A percentile compares a stretch with the other conserved stretches of the same genome.
Conservation (phyloP, 306 rosid genomes). For the Prosopis cineraria region DNA sequence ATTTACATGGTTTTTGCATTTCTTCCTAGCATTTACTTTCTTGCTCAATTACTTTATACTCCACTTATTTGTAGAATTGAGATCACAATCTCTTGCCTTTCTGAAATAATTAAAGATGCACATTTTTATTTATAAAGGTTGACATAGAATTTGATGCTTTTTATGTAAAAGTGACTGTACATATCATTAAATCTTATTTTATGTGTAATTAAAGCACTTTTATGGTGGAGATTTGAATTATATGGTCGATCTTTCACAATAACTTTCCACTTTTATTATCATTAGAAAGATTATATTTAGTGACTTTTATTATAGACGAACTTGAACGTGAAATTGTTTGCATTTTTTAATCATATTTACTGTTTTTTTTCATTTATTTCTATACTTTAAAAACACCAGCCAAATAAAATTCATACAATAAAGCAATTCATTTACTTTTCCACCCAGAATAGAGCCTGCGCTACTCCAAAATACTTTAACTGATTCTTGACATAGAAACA, state of each 20-base stretch:
- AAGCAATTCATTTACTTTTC: background rate
- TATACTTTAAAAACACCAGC: background rate
- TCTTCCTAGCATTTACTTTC: background rate
- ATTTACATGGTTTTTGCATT: background rate
- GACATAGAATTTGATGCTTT: background rate
- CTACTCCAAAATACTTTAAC: constrained; percentile 12
- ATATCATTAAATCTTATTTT: background rate
- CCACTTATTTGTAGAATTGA: background rate
- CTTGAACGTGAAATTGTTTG: background rate
- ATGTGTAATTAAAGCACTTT: background rate
- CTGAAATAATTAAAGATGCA: background rate
- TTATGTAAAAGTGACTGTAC: background rate
- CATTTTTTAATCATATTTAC: background rate
- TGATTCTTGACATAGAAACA: constrained; percentile 39
- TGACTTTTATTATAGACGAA: background rate
- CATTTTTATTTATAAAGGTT: background rate
- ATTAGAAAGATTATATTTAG: background rate
- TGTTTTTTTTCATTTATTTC: background rate
- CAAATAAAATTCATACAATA: background rate
- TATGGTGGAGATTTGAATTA: background rate
- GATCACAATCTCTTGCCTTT: background rate
- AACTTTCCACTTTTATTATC: background rate
- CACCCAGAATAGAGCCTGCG: background rate
- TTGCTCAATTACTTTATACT: background rate
- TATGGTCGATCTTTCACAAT: background rate